These are phyloP conservation scores for Inonotus hispidus DNA, from an alignment of 1,284 basidiomycete species.

Conservation along the genomic window DNA sequence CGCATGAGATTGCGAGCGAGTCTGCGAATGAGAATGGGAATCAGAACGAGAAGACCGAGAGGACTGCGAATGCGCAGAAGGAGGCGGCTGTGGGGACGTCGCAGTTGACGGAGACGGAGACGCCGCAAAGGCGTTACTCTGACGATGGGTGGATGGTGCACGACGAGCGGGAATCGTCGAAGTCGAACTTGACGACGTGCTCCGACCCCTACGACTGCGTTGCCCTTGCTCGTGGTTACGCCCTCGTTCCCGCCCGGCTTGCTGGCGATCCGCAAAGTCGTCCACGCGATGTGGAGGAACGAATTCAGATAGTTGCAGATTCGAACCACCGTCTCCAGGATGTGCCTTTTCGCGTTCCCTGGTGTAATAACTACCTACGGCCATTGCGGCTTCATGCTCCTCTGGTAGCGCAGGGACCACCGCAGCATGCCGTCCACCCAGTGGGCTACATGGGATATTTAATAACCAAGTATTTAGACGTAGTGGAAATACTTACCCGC, in stretches of 20 bases:
- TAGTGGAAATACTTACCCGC: conserved; percentile 52
- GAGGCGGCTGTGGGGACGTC: conserved; percentile 19
- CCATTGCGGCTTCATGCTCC: conserved; percentile 49
- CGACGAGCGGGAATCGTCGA: neutral
- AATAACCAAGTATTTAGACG: neutral
- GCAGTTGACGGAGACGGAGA: conserved; percentile 21
- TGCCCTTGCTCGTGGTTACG: neutral
- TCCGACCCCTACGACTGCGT: neutral
- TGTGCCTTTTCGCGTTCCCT: conserved; percentile 26
- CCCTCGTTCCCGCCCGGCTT: neutral
- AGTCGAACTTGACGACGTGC: conserved; percentile 5
- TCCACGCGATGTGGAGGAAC: neutral
- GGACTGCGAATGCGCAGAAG: neutral
- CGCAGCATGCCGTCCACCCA: conserved; percentile 71
- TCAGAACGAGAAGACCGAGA: neutral
- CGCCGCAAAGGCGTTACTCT: neutral
- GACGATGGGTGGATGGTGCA: neutral
- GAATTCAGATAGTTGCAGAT: neutral
- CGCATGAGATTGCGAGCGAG: conserved; percentile 26
- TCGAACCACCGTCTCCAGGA: conserved; percentile 4
- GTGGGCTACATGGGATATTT: conserved; percentile 40
- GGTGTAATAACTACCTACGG: conserved; percentile 40
- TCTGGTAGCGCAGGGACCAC: conserved; percentile 72
- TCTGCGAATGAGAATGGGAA: neutral
- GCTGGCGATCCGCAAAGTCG: neutral